Evolutionary conservation across 371 early-diverging fungal species (phyloP), one percentile per base, ranked within the genome.

Genomic region (Mortierella sp.): DNA sequence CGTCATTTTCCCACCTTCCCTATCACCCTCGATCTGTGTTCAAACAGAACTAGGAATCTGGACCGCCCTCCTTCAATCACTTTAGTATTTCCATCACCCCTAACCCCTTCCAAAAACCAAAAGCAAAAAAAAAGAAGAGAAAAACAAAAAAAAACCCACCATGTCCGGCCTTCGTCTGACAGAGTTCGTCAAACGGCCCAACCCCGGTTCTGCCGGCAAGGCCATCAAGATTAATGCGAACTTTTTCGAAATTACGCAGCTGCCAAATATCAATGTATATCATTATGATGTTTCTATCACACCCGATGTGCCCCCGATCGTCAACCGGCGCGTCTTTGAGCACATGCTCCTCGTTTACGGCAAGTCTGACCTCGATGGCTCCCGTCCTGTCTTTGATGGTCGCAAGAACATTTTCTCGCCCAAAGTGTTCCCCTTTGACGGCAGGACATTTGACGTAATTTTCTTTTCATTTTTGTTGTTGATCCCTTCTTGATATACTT

Each of bases 371-470:
- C 79, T 92, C 14, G 80, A 73, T 11, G 83, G 85, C 4, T 77
- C 86, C 58, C 83, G 77, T 43, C 88, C 89, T 3, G 88, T 91
- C 44, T 93, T 85, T 83, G 93, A 93, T 77, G 92, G 93, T 29
- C 88, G 89, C 4, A 88, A 88, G 70, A 90, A 90, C 72, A 87
- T 89, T 3, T 91, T 90, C 63, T 82, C 92, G 8, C 87, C 89
- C 0, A 90, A 83, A 63, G 48, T n/a, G 0, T 85, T 90, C 44
- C 82, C 81, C 41, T 80, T 90, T 3, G 89, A 90, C 8, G 87
- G 89, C 44, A 83, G 74, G 38, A 79, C 86, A 0, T 90, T 90
- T 76, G 89, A 90, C 6, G 92, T 90, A 86, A 80, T 83, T 74
- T 43, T 29, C 10, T 27, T 24, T 4, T 7, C 18, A 56, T 6